phyloP scores from a whole-genome alignment of 2,329 filamentous ascomycete species.

The Biscogniauxia mediterranea region DNA sequence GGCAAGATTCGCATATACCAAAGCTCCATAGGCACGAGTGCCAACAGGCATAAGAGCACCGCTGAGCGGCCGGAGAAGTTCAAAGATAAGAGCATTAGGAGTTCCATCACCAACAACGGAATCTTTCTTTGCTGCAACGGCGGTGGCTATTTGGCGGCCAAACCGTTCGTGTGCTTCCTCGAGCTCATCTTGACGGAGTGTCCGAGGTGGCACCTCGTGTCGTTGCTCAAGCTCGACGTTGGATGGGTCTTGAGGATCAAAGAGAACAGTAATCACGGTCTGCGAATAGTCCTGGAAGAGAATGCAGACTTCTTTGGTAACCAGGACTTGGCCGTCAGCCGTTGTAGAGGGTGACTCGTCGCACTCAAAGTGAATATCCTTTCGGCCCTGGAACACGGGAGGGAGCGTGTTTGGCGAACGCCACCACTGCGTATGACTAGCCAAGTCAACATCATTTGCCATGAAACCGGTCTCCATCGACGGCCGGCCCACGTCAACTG shows the following conservation, averaged over 20 bases:
- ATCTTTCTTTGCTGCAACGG: slow-evolving; percentile 70
- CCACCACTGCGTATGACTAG: slow-evolving; percentile 79
- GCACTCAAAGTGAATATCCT: slow-evolving; percentile 78
- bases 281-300: slow-evolving; percentile 96
- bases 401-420: slow-evolving; percentile 75
- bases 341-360: slow-evolving; percentile 73
- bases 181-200: slow-evolving; percentile 87
- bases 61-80: slow-evolving; percentile 71
- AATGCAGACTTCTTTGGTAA: slow-evolving; percentile 82
- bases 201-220: slow-evolving; percentile 79
- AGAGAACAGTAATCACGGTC: slow-evolving; percentile 79
- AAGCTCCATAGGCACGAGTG: slow-evolving; percentile 83
- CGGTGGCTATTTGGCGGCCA: slow-evolving; percentile 73
- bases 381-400: slow-evolving; percentile 76
- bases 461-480: slow-evolving; percentile 80
- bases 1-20: slow-evolving; percentile 92
- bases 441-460: slow-evolving; percentile 82
- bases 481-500: slow-evolving; percentile 73
- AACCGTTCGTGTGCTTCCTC: slow-evolving; percentile 81
- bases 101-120: slow-evolving; percentile 81
- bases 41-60: slow-evolving; percentile 81
- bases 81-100: slow-evolving; percentile 71
- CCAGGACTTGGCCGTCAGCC: slow-evolving; percentile 65
- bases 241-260: slow-evolving; percentile 69
- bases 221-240: slow-evolving; percentile 79